phyloP scores from a whole-genome alignment of 129 eudicot species.

The Centaurea solstitialis region DNA sequence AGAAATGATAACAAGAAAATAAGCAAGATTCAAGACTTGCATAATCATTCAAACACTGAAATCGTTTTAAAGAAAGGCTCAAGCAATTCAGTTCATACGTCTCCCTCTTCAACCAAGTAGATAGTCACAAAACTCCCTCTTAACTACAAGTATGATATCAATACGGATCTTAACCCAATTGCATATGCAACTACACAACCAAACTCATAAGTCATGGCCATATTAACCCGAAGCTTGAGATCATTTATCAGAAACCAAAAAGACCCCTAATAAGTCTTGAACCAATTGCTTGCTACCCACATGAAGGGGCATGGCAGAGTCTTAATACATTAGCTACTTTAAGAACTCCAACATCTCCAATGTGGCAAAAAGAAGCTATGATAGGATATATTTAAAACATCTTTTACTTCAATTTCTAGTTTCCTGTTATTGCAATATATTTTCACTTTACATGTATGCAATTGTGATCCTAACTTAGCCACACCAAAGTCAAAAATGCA shows the following conservation, averaged over 20 bases:
- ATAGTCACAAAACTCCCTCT: too few species aligned
- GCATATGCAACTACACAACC: not conserved
- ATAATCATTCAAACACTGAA: not conserved
- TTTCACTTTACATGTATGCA: conserved; percentile 5
- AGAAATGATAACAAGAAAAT: not conserved
- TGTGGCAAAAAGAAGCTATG: not conserved
- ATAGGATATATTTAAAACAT: not conserved
- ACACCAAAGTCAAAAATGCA: not conserved
- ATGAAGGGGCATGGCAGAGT: not conserved
- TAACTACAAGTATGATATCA: too few species aligned
- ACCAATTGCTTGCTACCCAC: not conserved
- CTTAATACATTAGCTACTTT: not conserved
- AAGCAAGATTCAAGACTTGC: not conserved
- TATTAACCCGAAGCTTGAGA: not conserved
- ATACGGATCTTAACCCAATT: not conserved
- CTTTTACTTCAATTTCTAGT: not conserved
- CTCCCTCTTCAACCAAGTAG: too few species aligned
- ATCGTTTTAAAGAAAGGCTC: not conserved
- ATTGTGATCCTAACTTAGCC: not conserved
- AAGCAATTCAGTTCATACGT: not conserved
- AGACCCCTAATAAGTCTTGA: not conserved
- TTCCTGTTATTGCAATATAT: not conserved
- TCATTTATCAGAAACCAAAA: not conserved
- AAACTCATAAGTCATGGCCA: not conserved
- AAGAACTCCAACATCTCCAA: not conserved